Base-by-base conservation (phyloP, 768 basidiomycete genomes). In the Gautieria morchelliformis region DNA sequence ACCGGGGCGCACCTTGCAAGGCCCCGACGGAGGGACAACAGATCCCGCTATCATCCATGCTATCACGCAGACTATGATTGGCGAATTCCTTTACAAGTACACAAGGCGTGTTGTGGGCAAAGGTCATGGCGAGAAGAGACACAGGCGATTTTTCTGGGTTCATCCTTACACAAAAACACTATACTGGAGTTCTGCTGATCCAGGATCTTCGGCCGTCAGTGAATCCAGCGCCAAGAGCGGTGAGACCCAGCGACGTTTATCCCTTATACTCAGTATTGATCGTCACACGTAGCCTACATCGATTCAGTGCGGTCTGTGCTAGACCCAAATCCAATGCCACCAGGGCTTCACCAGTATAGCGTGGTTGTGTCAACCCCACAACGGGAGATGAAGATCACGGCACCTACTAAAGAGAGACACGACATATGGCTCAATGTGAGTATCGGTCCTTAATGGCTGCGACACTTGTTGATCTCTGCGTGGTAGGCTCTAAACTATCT, bases 41-140 rank as follows among this genome's bases (percentile, higher is more conserved):
- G 95, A 99, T 66, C 94, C 93, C 4, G 72, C 77, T 2, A 74
- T 96, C 65, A 96, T 98, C 62, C 95, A 97, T 67, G 88, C 94
- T 1, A 97, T 98, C 63, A 99, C 96, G 15, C 95, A 98, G 76
- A 96, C 94, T 22, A 99, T 99, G 96, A 98, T 98, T 63, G 95
- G 96, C 51, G 95, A 98, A 75, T 97, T 93, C 72, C 70, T 99
- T 74, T 91, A 89, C 80, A 98, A 98, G 76, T 97, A 99, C 72
- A 97, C 95, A 9, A 79, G 95, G 52, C 80, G 83, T 58, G 73
- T 89, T 17, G 82, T 98, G 65, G 92, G 93, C 22, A 94, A 89
- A 70, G 93, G 92, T 12, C 81, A 93, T 67, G 90, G 90, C 20
- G 87, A 92, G 68, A 85, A 82, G 68, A 76, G 94, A 52, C 96